Base-by-base conservation (phyloP, 768 basidiomycete genomes). In the Pisolithus tinctorius region DNA sequence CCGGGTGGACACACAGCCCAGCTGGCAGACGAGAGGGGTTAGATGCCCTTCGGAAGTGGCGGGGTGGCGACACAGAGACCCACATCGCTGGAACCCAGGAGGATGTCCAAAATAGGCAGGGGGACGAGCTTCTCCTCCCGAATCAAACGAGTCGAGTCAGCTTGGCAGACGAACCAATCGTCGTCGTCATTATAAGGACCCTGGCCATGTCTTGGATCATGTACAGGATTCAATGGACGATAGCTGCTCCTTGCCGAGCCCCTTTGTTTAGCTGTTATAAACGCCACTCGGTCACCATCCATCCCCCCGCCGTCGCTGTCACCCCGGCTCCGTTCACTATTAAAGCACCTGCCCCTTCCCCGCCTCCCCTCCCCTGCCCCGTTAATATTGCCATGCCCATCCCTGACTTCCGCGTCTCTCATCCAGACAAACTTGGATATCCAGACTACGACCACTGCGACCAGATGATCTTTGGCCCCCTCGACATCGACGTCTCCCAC, bases 121-220 rank as follows among this genome's bases (percentile, higher is more conserved):
- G 3, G 13, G 49, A 40, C 48, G 13, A 57, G 40, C 34, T 34
- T 34, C 34, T 34, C 34, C 34, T 34, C 34, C 34, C 67, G 63
- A 70, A 66, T 69, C 67, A 62, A 63, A 10, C 45, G 20, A 47
- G 55, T 57, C 68, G 71, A 77, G 74, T 76, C 74, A 77, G 65
- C 26, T 49, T 64, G 58, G 61, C 64, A 71, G 66, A 66, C 58
- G 60, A 64, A 66, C 66, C 46, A 52, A 57, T 67, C 60, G 56
- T 29, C 34, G 34, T 34, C 34, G 31, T 34, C 34, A 13, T 34
- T 34, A 34, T 34, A 34, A 34, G 8, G 30, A 10, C 30, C 11
- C 30, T 20, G 20, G 20, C 11, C 34, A 34, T 34, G 34, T 34
- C 34, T 34, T 34, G 34, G 34, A 14, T 20, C 20, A 20, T 11